phyloP scores from a whole-genome alignment of 2,329 filamentous ascomycete species.

The Clarireedia paspali region DNA sequence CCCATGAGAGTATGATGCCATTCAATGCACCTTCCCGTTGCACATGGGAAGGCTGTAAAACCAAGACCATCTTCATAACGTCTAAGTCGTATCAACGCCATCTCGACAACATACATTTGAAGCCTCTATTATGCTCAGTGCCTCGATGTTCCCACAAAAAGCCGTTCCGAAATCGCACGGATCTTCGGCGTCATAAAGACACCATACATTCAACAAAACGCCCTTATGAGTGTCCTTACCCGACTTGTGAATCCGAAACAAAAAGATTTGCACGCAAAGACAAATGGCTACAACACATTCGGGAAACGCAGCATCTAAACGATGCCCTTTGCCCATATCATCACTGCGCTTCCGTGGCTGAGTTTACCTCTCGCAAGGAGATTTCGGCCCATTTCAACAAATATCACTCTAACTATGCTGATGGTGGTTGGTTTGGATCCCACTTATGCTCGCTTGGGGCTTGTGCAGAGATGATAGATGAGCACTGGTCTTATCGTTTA shows the following conservation, averaged over 20 bases:
- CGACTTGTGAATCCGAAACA: conserved; percentile 1
- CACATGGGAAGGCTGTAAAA: conserved; percentile 4
- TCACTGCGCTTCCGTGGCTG: not conserved
- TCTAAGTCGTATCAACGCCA: not conserved
- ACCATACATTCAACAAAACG: not conserved
- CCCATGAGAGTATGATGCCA: no score
- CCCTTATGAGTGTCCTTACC: conserved; percentile 4
- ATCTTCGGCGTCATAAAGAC: conserved; percentile 5
- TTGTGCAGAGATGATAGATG: not conserved
- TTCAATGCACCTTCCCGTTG: not conserved
- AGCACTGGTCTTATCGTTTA: not conserved
- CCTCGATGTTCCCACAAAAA: not conserved
- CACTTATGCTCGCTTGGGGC: conserved; percentile 1
- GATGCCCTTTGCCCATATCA: conserved; percentile 11
- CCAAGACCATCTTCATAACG: not conserved
- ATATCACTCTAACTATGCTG: not conserved
- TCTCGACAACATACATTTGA: conserved; percentile 7
- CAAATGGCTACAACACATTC: conserved; percentile 13
- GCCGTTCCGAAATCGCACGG: conserved; percentile 5
- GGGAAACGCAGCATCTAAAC: conserved; percentile 8
- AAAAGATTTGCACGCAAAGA: conserved; percentile 9
- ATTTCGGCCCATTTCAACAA: conserved; percentile 5
- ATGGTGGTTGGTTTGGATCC: no score
- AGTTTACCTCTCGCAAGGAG: conserved; percentile 3
- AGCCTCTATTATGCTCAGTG: conserved; percentile 1